Conservation (phyloP, 2,329 filamentous ascomycete genomes). For the Aspergillus sp. region DNA sequence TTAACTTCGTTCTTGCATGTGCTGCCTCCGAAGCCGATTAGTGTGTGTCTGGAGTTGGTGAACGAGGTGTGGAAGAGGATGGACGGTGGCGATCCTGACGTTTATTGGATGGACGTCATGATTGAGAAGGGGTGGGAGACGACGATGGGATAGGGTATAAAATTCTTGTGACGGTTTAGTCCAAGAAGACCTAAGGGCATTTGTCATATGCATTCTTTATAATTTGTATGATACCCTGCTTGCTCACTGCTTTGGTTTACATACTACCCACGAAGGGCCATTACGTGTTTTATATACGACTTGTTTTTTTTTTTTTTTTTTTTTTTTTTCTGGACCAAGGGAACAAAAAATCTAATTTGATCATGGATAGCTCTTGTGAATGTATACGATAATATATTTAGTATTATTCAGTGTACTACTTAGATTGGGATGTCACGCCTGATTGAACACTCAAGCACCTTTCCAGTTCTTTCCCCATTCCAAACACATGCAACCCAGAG, state of each 20-base stretch:
- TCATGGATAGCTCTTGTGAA: no score
- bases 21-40: slow-evolving; percentile 53
- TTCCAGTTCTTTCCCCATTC: neutral
- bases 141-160: slow-evolving; percentile 46
- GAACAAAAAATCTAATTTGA: neutral
- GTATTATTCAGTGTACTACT: neutral
- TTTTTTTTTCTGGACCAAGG: neutral
- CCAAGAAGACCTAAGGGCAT: no score
- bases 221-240: neutral
- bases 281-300: neutral
- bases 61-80: slow-evolving; percentile 54
- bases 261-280: neutral
- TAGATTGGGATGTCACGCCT: neutral
- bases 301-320: no score
- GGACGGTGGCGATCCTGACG: slow-evolving; percentile 46
- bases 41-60: slow-evolving; percentile 51
- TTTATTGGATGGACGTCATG: slow-evolving; percentile 59
- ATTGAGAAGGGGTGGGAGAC: slow-evolving; percentile 59
- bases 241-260: neutral
- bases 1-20: slow-evolving; percentile 47
- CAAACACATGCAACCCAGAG: slow-evolving; percentile 2
- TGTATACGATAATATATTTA: neutral
- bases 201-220: neutral
- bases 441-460: neutral
- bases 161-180: neutral